Evolutionary conservation across 2,329 filamentous ascomycete genomes (phyloP), one percentile per base, ranked within the genome.

Genomic region (Acarospora socialis): DNA sequence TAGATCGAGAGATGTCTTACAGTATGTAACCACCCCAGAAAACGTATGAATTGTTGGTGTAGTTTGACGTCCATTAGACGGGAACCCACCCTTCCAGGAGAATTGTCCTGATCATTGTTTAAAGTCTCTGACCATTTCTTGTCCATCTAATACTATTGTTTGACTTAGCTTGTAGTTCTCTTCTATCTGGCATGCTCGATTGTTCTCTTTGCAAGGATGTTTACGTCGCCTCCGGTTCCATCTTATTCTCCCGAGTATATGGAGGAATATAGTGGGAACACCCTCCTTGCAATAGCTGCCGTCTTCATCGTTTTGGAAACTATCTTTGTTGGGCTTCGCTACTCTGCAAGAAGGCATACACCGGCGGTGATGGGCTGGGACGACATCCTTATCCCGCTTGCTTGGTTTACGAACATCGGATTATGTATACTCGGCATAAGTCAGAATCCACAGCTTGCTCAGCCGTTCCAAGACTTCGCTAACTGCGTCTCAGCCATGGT

Each of bases 311-410:
- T 44, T 4, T 35, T 45, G 5, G 35, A 36, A 8, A 47, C 43
- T 2, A n/a, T 36, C 4, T 47, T 46, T 31, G 43, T 47, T 18
- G 40, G 22, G 13, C 35, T 47, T 13, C 30, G 45, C 4, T 47
- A 43, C 27, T 47, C 44, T 17, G 44, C 45, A 36, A 33, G 19
- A 44, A 39, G 14, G 35, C 37, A 17, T 43, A 42, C 22, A n/a
- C n/a, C n/a, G n/a, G 8, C 28, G 14, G 8, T 7, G 10, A 9
- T 21, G 7, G 38, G 33, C 5, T 18, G 35, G n/a, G 43, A 46
- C 28, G 45, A 48, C 37, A 29, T 40, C 8, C 36, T 48, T 15
- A 38, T 45, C 19, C 40, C 43, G n/a, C 41, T 46, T n/a, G 44
- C 44, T 8, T 44, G 41, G 37, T n/a, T 47, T 10, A 38, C 42